A percentile compares a stretch with the other conserved stretches of the same genome.
Evolutionary conservation across 257 asterid species (phyloP).

Genomic region (Thymus mandschuricus): DNA sequence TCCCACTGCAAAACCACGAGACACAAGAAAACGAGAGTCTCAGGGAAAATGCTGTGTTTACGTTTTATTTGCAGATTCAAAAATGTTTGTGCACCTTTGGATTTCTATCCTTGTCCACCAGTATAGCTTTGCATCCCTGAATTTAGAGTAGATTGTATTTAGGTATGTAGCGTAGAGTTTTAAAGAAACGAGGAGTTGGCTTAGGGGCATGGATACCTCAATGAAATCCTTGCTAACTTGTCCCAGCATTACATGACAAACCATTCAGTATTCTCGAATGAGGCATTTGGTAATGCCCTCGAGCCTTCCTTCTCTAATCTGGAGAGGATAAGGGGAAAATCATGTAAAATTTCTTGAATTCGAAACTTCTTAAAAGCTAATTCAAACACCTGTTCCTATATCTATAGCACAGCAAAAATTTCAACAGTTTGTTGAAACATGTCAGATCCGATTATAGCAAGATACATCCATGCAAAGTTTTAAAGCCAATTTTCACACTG

Average conservation of each 20-base stretch:
- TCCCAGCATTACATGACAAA: constrained; percentile 64
- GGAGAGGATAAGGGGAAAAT: constrained; percentile 26
- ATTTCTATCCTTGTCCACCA: constrained; percentile 72
- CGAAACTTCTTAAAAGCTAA: not conserved
- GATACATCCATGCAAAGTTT: too few relatives aligned
- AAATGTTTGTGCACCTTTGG: constrained; percentile 56
- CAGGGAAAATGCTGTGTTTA: not conserved
- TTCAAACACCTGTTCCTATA: too few relatives aligned
- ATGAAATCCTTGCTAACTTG: constrained; percentile 68
- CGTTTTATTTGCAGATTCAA: not conserved
- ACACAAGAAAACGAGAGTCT: constrained; percentile 3
- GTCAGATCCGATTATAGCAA: too few relatives aligned
- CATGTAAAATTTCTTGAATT: not conserved
- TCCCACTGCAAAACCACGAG: constrained; percentile 55
- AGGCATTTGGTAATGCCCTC: constrained; percentile 84
- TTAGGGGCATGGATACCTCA: constrained; percentile 50
- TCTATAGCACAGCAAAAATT: too few relatives aligned
- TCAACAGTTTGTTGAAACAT: too few relatives aligned
- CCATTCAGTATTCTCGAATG: constrained; percentile 76
- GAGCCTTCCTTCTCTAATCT: constrained; percentile 91
- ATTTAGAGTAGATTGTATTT: constrained; percentile 19
- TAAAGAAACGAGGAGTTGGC: not conserved
- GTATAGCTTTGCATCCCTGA: constrained; percentile 79
- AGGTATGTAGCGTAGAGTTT: not conserved
- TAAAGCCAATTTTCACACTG: not conserved